Evolutionary conservation across 805 yeast genomes (phyloP).

Genomic region (Brettanomyces nanus): DNA sequence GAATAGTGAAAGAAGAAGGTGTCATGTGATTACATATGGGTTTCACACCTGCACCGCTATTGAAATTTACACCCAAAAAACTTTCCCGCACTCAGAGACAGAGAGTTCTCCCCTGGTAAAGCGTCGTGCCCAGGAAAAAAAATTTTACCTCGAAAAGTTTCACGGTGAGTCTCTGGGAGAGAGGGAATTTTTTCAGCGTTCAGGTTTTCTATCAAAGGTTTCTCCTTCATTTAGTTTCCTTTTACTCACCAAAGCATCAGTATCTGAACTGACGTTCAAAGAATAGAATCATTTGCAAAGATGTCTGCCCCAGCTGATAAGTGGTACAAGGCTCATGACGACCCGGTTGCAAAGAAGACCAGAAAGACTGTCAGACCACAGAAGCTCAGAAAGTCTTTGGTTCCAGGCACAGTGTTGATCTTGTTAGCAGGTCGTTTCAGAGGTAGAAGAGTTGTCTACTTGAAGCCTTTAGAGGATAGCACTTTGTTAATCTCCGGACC

Average conservation of each 20-base stretch:
- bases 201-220: too few species aligned
- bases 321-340: slow-evolving; percentile 61
- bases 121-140: too few species aligned
- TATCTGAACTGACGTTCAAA: neutral
- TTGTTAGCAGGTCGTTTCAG: slow-evolving; percentile 99
- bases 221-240: too few species aligned
- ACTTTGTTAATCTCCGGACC: slow-evolving; percentile 97
- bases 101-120: too few species aligned
- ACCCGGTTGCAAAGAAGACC: slow-evolving; percentile 76
- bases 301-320: slow-evolving; percentile 51
- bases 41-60: too few species aligned
- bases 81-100: too few species aligned
- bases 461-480: slow-evolving; percentile 96
- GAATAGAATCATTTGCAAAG: slow-evolving; percentile 6
- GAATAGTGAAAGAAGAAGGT: neutral
- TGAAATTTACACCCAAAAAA: too few species aligned
- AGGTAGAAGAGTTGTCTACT: slow-evolving; percentile 99
- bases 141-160: too few species aligned
- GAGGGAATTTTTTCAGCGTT: neutral
- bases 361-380: slow-evolving; percentile 91
- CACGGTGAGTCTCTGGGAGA: neutral
- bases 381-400: slow-evolving; percentile 90
- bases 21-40: too few species aligned
- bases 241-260: too few species aligned
- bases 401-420: slow-evolving; percentile 97